Evolutionary conservation across 805 yeast species (phyloP), one percentile per base, ranked within the genome.

Genomic region (Saturnispora ahearnii): DNA sequence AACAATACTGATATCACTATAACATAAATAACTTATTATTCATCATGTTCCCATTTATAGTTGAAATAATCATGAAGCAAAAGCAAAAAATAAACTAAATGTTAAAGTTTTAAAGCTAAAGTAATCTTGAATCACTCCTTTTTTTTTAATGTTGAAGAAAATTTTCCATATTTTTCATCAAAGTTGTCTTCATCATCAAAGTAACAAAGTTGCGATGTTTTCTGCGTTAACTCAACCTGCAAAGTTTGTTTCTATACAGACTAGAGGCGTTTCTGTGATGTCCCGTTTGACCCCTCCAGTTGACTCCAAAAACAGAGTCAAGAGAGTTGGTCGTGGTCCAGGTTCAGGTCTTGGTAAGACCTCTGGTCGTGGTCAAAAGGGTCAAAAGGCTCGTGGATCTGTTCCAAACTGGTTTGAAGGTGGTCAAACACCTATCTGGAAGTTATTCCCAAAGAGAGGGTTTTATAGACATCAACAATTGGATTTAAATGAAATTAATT

Each of bases 361-460:
- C 3, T 81, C 97, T 6, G 96, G 96, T 45, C 78, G 98, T 66
- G 99, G 99, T 74, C 96, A 87, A 62, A 93, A 93, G 71, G 99
- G 99, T 79, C 98, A 91, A 66, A 91, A 91, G 71, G 96, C 98
- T 10, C 80, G 98, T 69, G 86, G 91, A 36, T 78, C 82, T 40
- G 91, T 91, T 30, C 91, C 89, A 50, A 79, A 84, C 52, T 87
- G 95, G 91, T 88, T 91, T 64, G 99, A 93, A 73, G 99, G 99
- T 79, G 98, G 99, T 65, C 99, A 93, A 66, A 93, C 98, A 2
- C 98, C 97, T 26, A 80, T 84, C 62, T 80, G 81, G 66, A 78
- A 85, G 67, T 71, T 85, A 57, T 81, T 87, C 68, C 96, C 97
- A 57, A 91, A 91, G 64, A 73, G 83, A 53, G 98, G 98, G 8